These are phyloP conservation scores for Rhododendron henanense DNA, from an alignment of 148 eudicot genomes.

Conservation along the genomic window DNA sequence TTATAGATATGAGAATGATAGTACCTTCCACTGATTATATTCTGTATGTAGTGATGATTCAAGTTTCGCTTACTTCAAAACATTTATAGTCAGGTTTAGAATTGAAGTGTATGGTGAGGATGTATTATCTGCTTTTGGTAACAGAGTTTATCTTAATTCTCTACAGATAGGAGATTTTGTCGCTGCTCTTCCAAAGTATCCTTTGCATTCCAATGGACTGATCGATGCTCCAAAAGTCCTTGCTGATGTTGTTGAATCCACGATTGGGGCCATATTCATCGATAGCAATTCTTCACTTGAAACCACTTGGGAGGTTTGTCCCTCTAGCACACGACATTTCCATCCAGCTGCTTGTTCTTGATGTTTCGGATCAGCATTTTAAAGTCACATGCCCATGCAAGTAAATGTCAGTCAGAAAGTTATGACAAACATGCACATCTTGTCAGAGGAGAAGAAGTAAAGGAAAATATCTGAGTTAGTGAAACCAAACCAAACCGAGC, in stretches of 20 bases:
- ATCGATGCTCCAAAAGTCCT: conserved; percentile 54
- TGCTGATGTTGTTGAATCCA: conserved; percentile 62
- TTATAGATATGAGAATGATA: background rate
- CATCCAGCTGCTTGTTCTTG: background rate
- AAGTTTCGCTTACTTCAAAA: background rate
- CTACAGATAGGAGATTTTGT: conserved; percentile 38
- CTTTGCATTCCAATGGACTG: conserved; percentile 53
- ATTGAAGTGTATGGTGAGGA: background rate
- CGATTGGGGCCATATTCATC: conserved; percentile 49
- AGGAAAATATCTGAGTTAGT: background rate
- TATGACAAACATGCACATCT: background rate
- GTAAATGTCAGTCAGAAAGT: background rate
- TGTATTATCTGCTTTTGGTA: background rate
- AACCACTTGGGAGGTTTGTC: conserved; percentile 45
- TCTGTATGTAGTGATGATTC: background rate
- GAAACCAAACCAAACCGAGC: background rate
- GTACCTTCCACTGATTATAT: background rate
- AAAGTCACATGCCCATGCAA: background rate
- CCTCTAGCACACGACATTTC: background rate
- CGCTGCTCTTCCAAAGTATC: conserved; percentile 31
- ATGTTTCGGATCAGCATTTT: background rate
- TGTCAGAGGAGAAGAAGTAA: background rate
- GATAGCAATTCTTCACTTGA: conserved; percentile 46
- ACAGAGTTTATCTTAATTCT: background rate
- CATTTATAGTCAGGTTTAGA: background rate